Conservation (phyloP, 1,139 yeast genomes). For the Magnusiomyces tetraspermus region DNA sequence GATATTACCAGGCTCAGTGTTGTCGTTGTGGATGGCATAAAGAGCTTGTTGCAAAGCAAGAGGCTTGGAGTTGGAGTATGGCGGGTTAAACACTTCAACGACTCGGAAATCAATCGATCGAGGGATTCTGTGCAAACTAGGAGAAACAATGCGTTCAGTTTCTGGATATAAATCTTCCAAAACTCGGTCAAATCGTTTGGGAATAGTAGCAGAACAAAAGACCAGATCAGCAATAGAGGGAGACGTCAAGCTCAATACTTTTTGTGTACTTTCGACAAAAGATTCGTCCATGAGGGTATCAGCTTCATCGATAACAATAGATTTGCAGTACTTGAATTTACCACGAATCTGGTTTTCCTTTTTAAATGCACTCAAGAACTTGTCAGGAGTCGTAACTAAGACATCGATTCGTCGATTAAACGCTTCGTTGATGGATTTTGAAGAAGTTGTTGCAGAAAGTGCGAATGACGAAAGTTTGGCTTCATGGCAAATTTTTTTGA, state of each 20-base stretch:
- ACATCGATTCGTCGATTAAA: conserved; percentile 56
- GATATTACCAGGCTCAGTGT: conserved; percentile 64
- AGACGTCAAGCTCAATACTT: conserved; percentile 42
- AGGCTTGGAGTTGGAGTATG: conserved; percentile 68
- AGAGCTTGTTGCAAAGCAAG: conserved; percentile 83
- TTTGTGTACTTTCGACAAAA: conserved; percentile 60
- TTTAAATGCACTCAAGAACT: conserved; percentile 21
- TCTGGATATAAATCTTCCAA: conserved; percentile 56
- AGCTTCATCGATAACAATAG: conserved; percentile 85
- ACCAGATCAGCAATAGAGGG: conserved; percentile 49
- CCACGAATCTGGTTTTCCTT: conserved; percentile 18
- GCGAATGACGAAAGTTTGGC: conserved; percentile 25
- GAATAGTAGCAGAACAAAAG: conserved; percentile 86
- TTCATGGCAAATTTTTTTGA: conserved; percentile 47
- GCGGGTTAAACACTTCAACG: conserved; percentile 68
- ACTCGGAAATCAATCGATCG: conserved; percentile 60
- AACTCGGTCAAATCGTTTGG: conserved; percentile 61
- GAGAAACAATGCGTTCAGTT: conserved; percentile 63
- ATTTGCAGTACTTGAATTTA: conserved; percentile 33
- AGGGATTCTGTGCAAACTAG: conserved; percentile 76
- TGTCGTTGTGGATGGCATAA: conserved; percentile 77
- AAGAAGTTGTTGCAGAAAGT: conserved; percentile 23
- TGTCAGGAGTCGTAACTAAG: conserved; percentile 69
- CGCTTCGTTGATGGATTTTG: conserved; percentile 20
- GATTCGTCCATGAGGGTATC: conserved; percentile 85